Evolutionary conservation across 257 asterid species (phyloP).

Genomic region (Solanum commersonii): DNA sequence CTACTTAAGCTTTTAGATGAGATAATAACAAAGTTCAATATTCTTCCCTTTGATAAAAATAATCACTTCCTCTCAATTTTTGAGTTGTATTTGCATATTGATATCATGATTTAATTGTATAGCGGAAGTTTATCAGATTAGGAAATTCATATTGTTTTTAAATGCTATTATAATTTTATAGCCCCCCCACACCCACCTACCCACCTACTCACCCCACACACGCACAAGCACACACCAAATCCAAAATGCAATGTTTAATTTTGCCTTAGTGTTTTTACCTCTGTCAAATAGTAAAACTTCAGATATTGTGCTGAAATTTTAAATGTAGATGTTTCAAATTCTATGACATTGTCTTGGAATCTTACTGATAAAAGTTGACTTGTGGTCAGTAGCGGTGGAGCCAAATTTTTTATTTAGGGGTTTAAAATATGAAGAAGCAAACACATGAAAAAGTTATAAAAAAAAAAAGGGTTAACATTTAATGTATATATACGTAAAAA

Average conservation of each 20-base stretch:
- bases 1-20: background rate
- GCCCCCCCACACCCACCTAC: background rate
- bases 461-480: no score
- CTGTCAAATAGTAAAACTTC: background rate
- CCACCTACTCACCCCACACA: no score
- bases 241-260: background rate
- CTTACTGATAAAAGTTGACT: background rate
- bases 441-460: no score
- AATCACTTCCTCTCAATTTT: background rate
- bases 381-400: background rate
- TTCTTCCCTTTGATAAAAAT: background rate
- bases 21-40: no score
- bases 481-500: no score
- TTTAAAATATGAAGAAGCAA: no score
- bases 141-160: background rate
- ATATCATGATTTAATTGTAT: background rate
- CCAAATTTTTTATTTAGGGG: no score
- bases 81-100: background rate
- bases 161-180: background rate
- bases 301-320: background rate
- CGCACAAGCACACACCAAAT: no score
- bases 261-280: background rate
- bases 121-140: background rate
- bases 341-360: background rate
- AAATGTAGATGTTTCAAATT: background rate